phyloP scores from a whole-genome alignment of 2,329 filamentous ascomycete genomes.

The Mollisia scopiformis region DNA sequence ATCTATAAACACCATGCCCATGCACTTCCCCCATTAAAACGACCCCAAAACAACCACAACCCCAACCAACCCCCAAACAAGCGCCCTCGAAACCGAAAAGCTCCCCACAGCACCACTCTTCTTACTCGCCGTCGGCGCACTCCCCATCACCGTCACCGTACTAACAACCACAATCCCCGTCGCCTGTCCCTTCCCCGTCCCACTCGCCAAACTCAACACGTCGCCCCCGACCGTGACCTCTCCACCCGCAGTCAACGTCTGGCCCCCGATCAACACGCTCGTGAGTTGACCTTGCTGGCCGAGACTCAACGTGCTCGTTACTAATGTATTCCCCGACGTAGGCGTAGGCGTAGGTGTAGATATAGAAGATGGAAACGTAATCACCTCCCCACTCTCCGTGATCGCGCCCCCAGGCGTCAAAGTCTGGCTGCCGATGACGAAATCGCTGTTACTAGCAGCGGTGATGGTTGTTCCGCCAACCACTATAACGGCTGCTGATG shows the following conservation, averaged over 20 bases:
- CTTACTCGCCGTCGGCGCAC: conserved; percentile 23
- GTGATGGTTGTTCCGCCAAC: conserved; percentile 27
- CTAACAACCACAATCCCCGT: conserved; percentile 29
- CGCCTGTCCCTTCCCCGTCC: conserved; percentile 5
- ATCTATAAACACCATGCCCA: neutral
- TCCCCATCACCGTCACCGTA: conserved; percentile 29
- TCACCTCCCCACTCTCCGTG: conserved; percentile 18
- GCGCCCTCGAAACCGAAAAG: neutral
- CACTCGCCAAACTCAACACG: conserved; percentile 29
- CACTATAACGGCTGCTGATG: conserved; percentile 16
- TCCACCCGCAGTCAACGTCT: conserved; percentile 33
- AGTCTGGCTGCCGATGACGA: conserved; percentile 25
- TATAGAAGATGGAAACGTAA: conserved; percentile 17
- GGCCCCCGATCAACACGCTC: conserved; percentile 26
- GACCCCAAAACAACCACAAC: neutral
- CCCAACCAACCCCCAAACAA: neutral
- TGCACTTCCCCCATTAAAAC: neutral
- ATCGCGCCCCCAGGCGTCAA: conserved; percentile 17
- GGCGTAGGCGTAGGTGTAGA: neutral
- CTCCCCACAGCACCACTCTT: conserved; percentile 15
- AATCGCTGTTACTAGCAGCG: conserved; percentile 18
- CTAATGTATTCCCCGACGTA: neutral
- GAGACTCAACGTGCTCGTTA: neutral
- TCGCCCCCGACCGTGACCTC: conserved; percentile 33
- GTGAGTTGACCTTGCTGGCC: conserved; percentile 14